A percentile compares a stretch with the other conserved stretches of the same genome.
phyloP scores from a whole-genome alignment of 768 basidiomycete genomes.

The Xerocomellus intermedius region DNA sequence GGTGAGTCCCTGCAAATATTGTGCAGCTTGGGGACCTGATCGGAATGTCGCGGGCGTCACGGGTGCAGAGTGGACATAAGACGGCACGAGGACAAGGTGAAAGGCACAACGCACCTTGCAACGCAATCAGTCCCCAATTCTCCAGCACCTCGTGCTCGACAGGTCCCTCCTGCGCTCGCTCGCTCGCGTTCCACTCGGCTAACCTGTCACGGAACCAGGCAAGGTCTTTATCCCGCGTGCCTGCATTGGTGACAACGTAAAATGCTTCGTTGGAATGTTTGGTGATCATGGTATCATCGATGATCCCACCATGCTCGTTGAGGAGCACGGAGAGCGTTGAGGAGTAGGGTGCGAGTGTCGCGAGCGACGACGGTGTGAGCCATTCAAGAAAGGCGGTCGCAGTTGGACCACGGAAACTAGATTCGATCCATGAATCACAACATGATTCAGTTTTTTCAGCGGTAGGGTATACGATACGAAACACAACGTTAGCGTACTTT shows the following conservation, averaged over 20 bases:
- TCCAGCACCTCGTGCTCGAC: slow-evolving; percentile 84
- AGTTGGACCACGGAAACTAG: slow-evolving; percentile 78
- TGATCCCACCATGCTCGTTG: slow-evolving; percentile 88
- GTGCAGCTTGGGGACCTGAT: slow-evolving; percentile 77
- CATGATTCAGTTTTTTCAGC: neutral
- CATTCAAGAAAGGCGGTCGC: slow-evolving; percentile 82
- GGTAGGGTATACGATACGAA: neutral
- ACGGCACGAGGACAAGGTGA: neutral
- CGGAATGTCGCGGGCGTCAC: neutral
- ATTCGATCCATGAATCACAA: neutral
- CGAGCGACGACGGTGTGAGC: slow-evolving; percentile 83
- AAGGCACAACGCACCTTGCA: slow-evolving; percentile 65
- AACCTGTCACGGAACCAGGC: slow-evolving; percentile 71
- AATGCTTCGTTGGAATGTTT: slow-evolving; percentile 77
- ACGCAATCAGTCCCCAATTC: slow-evolving; percentile 82
- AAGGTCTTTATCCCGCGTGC: slow-evolving; percentile 77
- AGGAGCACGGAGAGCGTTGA: slow-evolving; percentile 89
- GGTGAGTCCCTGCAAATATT: slow-evolving; percentile 74
- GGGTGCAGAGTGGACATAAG: neutral
- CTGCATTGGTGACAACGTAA: slow-evolving; percentile 97
- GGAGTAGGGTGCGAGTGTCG: slow-evolving; percentile 61
- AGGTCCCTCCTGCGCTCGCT: slow-evolving; percentile 46
- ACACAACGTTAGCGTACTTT: slow-evolving; percentile 48
- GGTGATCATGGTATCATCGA: slow-evolving; percentile 93
- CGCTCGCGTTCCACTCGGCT: slow-evolving; percentile 72